Evolutionary conservation across 345 rosid species (phyloP), one percentile per base, ranked within the genome.

Genomic region (Bretschneidera sinensis): DNA sequence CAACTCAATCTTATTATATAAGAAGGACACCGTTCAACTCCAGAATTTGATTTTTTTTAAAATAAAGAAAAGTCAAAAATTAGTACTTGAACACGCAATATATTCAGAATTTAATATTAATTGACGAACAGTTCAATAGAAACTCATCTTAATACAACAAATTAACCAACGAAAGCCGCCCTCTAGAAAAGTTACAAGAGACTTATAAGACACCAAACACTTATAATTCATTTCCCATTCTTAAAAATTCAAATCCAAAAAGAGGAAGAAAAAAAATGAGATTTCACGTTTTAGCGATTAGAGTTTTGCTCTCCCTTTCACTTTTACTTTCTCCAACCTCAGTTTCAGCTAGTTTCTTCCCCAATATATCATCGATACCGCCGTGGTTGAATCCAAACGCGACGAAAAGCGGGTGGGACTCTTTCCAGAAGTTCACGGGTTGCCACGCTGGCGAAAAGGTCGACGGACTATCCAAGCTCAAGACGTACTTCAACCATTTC

Each of bases 401-500:
- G n/a, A n/a, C n/a, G n/a, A n/a, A n/a, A n/a, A n/a, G n/a, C n/a
- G n/a, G n/a, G 64, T 92, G 98, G 98, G 85, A 83, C 17, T 58
- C 71, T 33, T 92, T 92, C 60, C 61, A n/a, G 6, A 74, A 79
- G 17, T 71, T 83, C 71, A 43, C 83, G 61, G 98, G 95, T 57
- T 85, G 88, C 75, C 85, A 49, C 15, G n/a, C 78, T 22, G 98
- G 98, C 9, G 74, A 89, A 8, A 79, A 51, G 22, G 66, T 60
- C 54, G 72, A 72, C 34, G 98, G 98, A 7, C 70, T 92, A 45
- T 69, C 74, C 1, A 79, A 78, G 66, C 86, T 92, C 64, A 92
- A 92, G 71, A 60, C 77, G 34, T 92, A 92, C 82, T 89, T 92
- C 61, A 66, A 61, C 25, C 43, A 76, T 66, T 92, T 92, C 79